Evolutionary conservation across 805 yeast species (phyloP).

Genomic region (Starmerella apicola): DNA sequence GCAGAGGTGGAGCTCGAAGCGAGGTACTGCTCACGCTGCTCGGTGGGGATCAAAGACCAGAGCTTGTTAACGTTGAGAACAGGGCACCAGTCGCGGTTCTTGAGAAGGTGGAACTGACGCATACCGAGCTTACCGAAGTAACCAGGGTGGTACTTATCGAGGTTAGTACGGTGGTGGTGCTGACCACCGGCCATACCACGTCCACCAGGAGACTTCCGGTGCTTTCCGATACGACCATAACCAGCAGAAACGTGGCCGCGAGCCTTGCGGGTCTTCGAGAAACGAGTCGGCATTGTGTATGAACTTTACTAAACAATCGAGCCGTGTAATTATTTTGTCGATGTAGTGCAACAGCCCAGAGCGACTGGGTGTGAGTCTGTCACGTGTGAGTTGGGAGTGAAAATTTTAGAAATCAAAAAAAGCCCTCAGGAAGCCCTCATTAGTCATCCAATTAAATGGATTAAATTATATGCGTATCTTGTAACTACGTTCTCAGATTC

Average conservation of each 20-base stretch:
- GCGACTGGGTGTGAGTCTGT: constrained; percentile 6
- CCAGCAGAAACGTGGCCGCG: constrained; percentile 99
- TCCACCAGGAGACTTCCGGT: constrained; percentile 99
- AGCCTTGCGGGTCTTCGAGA: constrained; percentile 98
- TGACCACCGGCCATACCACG: constrained; percentile 99
- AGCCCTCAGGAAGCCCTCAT: neutral
- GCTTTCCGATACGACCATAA: constrained; percentile 99
- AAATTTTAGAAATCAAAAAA: constrained; percentile 4
- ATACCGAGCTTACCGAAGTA: constrained; percentile 99
- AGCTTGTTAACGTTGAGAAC: constrained; percentile 94
- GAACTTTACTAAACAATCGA: neutral
- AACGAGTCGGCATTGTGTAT: constrained; percentile 84
- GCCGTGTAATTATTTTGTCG: neutral
- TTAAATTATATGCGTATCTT: too few relatives aligned
- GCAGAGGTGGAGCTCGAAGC: constrained; percentile 70
- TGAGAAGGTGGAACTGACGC: constrained; percentile 98
- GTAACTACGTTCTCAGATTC: too few relatives aligned
- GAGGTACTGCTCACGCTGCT: constrained; percentile 87
- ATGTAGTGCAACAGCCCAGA: neutral
- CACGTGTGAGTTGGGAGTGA: constrained; percentile 9
- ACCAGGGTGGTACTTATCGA: constrained; percentile 99
- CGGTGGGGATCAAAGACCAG: constrained; percentile 92
- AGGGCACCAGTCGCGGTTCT: constrained; percentile 94
- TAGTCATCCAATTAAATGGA: neutral
- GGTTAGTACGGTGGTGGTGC: constrained; percentile 99